Evolutionary conservation across 768 basidiomycete species (phyloP), one percentile per base, ranked within the genome.

Genomic region (Leccinum obscurum): DNA sequence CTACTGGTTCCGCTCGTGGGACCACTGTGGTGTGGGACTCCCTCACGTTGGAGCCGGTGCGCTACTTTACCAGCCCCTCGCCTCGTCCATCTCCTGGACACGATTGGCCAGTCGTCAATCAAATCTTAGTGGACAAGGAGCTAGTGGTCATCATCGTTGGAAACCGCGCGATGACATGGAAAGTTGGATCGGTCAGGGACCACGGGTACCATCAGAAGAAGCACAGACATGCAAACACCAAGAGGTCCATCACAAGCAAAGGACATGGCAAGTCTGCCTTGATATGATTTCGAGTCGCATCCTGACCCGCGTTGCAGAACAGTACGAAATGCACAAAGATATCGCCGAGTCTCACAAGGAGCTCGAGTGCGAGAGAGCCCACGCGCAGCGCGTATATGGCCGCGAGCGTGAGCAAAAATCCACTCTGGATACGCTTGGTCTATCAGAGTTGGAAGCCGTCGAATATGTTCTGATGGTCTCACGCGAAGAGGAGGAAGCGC

Each of bases 401-500:
- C 78, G 83, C 35, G 83, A 84, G 61, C 76, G 77, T 26, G 88
- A 85, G 63, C 89, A 93, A 62, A 75, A 75, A 13, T 77, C 77
- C 2, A 79, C 81, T 11, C 70, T 93, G 24, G 77, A 84, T 35
- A 72, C 74, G n/a, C 80, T 94, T 4, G 92, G 92, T 3, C 74
- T 93, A 44, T 85, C 80, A 58, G 92, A 94, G 66, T 72, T 73
- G 2, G 92, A 92, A 66, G 90, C 88, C 1, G 75, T 93, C 28
- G 88, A 92, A 66, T 94, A 94, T 64, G 80, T 86, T 0, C 70
- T 94, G 51, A 93, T 93, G 90, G 80, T 93, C 63, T 93, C 90
- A 62, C 85, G 89, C 9, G 92, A 94, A 51, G 90, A 93, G 69
- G 85, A 83, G 44, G 72, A 55, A 57, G 57, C 58, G 39, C 56